Evolutionary conservation across 306 rosid genomes (phyloP).

Genomic region (Ormosia semicastrata): DNA sequence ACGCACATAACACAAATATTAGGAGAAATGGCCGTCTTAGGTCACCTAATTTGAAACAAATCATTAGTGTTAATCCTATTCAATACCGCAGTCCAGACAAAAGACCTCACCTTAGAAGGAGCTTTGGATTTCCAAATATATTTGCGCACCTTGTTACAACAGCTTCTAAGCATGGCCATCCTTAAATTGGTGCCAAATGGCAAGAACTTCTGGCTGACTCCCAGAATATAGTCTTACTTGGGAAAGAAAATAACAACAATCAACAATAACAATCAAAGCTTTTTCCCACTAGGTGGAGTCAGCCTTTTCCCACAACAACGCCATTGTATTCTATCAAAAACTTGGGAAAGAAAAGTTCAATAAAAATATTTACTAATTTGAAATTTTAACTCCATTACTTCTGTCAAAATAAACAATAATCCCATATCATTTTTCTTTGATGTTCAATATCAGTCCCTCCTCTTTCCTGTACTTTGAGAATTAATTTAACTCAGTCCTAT

Average conservation of each 20-base stretch:
- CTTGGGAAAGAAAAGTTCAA: neutral
- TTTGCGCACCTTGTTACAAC: neutral
- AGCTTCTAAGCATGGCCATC: constrained; percentile 18
- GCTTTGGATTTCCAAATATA: no score
- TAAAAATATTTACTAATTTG: neutral
- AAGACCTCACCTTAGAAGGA: no score
- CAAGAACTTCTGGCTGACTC: neutral
- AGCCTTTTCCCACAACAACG: no score
- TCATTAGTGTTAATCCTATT: no score
- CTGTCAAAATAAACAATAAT: constrained; percentile 1
- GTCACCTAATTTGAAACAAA: no score
- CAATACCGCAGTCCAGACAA: no score
- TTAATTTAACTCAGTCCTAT: neutral
- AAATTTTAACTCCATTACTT: neutral
- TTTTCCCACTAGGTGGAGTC: no score
- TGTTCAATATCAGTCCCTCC: constrained; percentile 3
- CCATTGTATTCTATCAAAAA: no score
- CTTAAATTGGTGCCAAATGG: constrained; percentile 1
- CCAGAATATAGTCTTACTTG: neutral
- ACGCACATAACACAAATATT: no score
- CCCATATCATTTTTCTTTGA: constrained; percentile 9
- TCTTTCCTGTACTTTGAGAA: constrained; percentile 4
- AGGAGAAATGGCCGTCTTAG: no score
- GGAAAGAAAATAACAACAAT: neutral
- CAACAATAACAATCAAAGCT: no score